Percentiles rank a stretch among this genome's conserved stretches.
phyloP scores from a whole-genome alignment of 2,329 filamentous ascomycete genomes.

The Aspergillus felis region DNA sequence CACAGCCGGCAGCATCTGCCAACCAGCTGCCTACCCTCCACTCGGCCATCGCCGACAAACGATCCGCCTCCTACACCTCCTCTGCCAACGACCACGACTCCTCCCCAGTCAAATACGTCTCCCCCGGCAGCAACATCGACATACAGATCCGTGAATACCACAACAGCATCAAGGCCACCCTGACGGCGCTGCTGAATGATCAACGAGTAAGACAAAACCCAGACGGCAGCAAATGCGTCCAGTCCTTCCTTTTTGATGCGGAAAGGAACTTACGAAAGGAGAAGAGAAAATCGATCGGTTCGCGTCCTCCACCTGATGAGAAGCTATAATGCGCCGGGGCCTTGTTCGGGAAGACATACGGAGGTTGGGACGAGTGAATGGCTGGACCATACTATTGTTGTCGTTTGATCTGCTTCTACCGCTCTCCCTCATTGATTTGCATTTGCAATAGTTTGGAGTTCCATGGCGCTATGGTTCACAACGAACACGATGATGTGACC shows the following conservation, averaged over 20 bases:
- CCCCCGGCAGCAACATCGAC: neutral
- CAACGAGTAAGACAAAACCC: constrained; percentile 51
- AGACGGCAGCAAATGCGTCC: constrained; percentile 56
- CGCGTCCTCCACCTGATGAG: neutral
- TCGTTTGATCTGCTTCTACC: too few species aligned
- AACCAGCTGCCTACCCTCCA: constrained; percentile 11
- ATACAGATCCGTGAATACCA: constrained; percentile 9
- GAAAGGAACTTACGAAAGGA: constrained; percentile 49
- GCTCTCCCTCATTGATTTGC: neutral
- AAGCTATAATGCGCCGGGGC: neutral
- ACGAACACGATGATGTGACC: neutral
- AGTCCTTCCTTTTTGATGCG: constrained; percentile 57
- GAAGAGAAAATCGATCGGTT: constrained; percentile 8
- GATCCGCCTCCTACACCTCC: constrained; percentile 10
- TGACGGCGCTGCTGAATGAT: constrained; percentile 61
- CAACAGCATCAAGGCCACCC: constrained; percentile 50
- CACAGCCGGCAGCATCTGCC: constrained; percentile 9
- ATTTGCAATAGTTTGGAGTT: neutral
- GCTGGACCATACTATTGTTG: neutral
- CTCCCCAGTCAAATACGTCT: neutral
- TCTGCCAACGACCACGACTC: neutral
- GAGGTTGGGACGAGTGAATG: neutral
- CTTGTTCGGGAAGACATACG: too few species aligned
- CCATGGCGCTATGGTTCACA: neutral
- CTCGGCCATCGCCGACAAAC: constrained; percentile 5